These are phyloP conservation scores for Vitis hybrid DNA, from an alignment of 177 flowering plant genomes.

Conservation along the genomic window DNA sequence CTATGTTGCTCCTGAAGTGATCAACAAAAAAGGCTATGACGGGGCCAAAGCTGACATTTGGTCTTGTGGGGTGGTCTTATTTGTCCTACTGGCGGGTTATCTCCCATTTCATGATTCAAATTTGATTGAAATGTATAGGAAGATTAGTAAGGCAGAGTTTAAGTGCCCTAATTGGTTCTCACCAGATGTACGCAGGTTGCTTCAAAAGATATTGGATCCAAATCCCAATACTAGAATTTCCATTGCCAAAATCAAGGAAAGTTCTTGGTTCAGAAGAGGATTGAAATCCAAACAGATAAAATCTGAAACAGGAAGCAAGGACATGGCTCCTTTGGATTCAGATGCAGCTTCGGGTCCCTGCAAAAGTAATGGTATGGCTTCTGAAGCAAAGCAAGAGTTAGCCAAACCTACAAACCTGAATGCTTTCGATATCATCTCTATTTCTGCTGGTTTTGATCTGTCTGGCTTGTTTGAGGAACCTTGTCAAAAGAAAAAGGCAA, in stretches of 20 bases:
- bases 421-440: conserved; percentile 62
- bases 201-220: conserved; percentile 53
- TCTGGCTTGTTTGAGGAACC: conserved; percentile 48
- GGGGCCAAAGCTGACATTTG: conserved; percentile 63
- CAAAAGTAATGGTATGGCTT: conserved; percentile 6
- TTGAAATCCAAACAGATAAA: conserved; percentile 15
- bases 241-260: conserved; percentile 46
- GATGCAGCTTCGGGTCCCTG: conserved; percentile 10
- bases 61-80: conserved; percentile 68
- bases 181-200: conserved; percentile 38
- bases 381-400: conserved; percentile 21
- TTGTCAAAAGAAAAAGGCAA: conserved; percentile 29
- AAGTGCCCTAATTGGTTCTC: conserved; percentile 60
- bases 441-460: conserved; percentile 51
- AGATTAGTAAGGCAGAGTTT: conserved; percentile 56
- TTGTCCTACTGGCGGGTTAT: conserved; percentile 55
- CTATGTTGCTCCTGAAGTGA: conserved; percentile 67
- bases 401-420: conserved; percentile 34
- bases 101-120: conserved; percentile 68
- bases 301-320: conserved; percentile 12
- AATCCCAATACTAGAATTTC: conserved; percentile 49
- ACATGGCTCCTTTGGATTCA: neutral
- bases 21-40: conserved; percentile 58
- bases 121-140: conserved; percentile 63
- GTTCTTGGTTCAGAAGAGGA: conserved; percentile 51